Percentiles rank a stretch among this genome's conserved stretches.
These are phyloP conservation scores for Ogataea salicorniae DNA, from an alignment of 805 yeast genomes.

Conservation along the genomic window DNA sequence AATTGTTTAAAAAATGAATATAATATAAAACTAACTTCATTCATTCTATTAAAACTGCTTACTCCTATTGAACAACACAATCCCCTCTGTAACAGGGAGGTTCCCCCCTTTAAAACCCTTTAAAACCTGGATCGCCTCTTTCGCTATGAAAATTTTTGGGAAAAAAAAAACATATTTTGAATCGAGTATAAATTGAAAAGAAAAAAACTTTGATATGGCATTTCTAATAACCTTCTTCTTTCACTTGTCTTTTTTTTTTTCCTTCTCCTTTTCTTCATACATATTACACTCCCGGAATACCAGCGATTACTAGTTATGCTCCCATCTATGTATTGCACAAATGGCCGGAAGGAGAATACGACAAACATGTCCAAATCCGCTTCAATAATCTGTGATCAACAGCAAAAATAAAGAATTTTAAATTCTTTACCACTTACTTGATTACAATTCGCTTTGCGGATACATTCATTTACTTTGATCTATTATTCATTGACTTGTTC, in stretches of 20 bases:
- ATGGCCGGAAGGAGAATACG: slow-evolving; percentile 37
- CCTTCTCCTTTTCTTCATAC: slow-evolving; percentile 16
- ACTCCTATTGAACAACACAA: too few species aligned
- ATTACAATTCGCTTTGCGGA: slow-evolving; percentile 31
- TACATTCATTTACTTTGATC: slow-evolving; percentile 9
- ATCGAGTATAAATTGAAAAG: too few species aligned
- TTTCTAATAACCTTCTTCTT: neutral
- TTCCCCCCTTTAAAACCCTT: too few species aligned
- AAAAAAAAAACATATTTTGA: too few species aligned
- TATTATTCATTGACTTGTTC: neutral
- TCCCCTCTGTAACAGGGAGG: too few species aligned
- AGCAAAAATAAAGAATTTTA: too few species aligned
- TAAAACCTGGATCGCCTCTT: too few species aligned
- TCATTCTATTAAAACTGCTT: too few species aligned
- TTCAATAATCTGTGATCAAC: slow-evolving; percentile 22
- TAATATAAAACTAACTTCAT: too few species aligned
- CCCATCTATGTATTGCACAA: slow-evolving; percentile 33
- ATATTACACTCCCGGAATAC: slow-evolving; percentile 37
- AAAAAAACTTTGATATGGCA: too few species aligned
- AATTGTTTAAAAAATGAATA: too few species aligned
- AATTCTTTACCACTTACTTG: slow-evolving; percentile 6
- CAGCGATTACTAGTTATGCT: slow-evolving; percentile 31
- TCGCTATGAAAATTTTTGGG: too few species aligned
- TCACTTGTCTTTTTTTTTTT: slow-evolving; percentile 3
- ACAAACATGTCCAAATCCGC: slow-evolving; percentile 12